Base-by-base conservation (phyloP, 768 basidiomycete genomes). In the Leccinum variicolor region DNA sequence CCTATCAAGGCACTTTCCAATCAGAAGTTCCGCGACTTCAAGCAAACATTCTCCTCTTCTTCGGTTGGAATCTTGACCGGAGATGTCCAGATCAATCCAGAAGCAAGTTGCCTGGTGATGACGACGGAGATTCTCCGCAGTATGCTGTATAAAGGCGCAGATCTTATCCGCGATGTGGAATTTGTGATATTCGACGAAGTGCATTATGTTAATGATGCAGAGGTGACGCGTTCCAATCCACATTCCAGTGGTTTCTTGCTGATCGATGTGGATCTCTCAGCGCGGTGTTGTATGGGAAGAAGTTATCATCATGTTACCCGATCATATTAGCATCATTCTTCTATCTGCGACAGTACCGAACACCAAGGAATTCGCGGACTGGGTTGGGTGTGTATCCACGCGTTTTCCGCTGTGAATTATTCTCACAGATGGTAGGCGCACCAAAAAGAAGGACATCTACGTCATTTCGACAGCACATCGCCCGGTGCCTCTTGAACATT, bases 101-200 rank as follows among this genome's bases (percentile, higher is more conserved):
- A 99, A 76, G 97, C 93, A 31, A 91, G 85, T 61, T 99, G 97
- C 73, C 78, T 99, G 51, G 90, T 99, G 53, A 98, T 98, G 90
- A 94, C 94, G 11, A 99, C 97, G 23, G 97, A 99, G 73, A 99
- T 99, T 69, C 74, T 99, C 61, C 84, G 97, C 64, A 94, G 92
- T 66, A 99, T 99, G 97, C 81, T 99, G 21, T 98, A 98, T 76
- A 96, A 98, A 72, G 97, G 97, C 2, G 97, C 97, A 11, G 97
- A 99, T 76, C 79, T 99, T 21, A 99, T 99, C 64, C 85, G 97
- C 33, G 97, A 99, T 71, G 96, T 99, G 51, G 97, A 99, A 70
- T 99, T 98, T 69, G 97, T 99, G 23, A 97, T 99, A 59, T 99
- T 99, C 68, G 97, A 99, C 69, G 97, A 99, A 70, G 97, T 99